These are phyloP conservation scores for Ilyonectria sp. DNA, from an alignment of 2,329 filamentous ascomycete species.

Conservation along the genomic window DNA sequence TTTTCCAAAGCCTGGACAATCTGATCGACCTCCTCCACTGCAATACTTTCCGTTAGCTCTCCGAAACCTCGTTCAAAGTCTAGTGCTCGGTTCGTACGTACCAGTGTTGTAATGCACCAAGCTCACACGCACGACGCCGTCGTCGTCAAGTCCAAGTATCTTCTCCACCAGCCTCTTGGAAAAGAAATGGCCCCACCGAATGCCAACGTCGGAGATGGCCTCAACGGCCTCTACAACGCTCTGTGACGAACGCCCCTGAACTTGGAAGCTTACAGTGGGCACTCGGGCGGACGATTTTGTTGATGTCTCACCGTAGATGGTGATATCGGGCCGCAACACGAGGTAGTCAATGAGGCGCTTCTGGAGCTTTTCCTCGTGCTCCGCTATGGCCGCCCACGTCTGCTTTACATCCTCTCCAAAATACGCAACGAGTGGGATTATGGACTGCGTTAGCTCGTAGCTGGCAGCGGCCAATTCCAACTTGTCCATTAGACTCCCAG, in stretches of 20 bases:
- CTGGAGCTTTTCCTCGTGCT: conserved; percentile 75
- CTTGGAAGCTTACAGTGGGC: conserved; percentile 77
- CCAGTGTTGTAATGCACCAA: conserved; percentile 81
- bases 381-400: conserved; percentile 66
- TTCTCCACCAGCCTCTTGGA: conserved; percentile 74
- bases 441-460: conserved; percentile 78
- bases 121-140: conserved; percentile 79
- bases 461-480: conserved; percentile 77
- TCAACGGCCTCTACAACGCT: conserved; percentile 76
- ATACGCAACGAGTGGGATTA: conserved; percentile 75
- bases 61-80: not conserved
- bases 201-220: conserved; percentile 69
- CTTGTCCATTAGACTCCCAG: conserved; percentile 74
- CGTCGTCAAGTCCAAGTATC: conserved; percentile 67
- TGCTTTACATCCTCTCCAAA: conserved; percentile 57
- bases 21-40: conserved; percentile 14
- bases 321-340: conserved; percentile 64
- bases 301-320: conserved; percentile 70
- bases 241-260: conserved; percentile 69
- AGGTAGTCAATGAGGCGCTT: conserved; percentile 73
- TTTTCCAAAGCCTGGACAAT: conserved; percentile 20
- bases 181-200: conserved; percentile 80
- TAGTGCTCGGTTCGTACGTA: conserved; percentile 54
- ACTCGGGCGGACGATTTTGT: conserved; percentile 67
- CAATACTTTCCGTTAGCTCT: accelerated